Evolutionary conservation across 306 rosid genomes (phyloP), one percentile per base, ranked within the genome.

Genomic region (Dalbergia oliveri): DNA sequence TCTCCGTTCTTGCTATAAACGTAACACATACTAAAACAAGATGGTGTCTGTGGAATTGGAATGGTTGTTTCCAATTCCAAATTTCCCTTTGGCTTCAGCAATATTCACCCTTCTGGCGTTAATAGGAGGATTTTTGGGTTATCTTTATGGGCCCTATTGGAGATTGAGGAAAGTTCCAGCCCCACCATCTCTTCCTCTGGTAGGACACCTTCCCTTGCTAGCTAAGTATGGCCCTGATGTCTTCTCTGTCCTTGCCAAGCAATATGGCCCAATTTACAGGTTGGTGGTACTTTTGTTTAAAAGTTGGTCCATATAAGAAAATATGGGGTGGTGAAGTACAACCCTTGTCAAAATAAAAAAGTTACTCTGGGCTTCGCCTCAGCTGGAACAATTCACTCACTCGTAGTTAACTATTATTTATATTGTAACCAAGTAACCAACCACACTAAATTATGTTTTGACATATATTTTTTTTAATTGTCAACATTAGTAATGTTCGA

Each of bases 241-340:
- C 2, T 95, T 95, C 93, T 91, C 98, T 8, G 84, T 91, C 79
- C 91, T 95, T 43, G 89, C 99, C 82, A 86, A 93, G 13, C 88
- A 86, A 74, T 93, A 91, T 69, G 99, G 99, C 76, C 97, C 99
- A 73, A 88, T 95, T 63, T 95, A 88, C 97, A 95, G 99, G 99
- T 94, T 57, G 64, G 54, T 45, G 16, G 16, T n/a, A 15, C n/a
- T 54, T 54, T 54, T 16, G 1, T 7, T 7, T n/a, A 0, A 50
- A 54, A 15, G 5, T 37, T 37, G 3, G 7, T 37, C 5, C 41
- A 4, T 37, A 37, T 4, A 37, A 6, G 7, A 37, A 37, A 37
- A 37, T 37, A 37, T 37, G 41, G 5, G 41, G 41, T 37, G 7
- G 7, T 37, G 3, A 37, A 37, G 41, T 37, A 4, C 7, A 37